These are phyloP conservation scores for Pyracantha coccinea DNA, from an alignment of 331 rosid genomes.

Conservation along the genomic window DNA sequence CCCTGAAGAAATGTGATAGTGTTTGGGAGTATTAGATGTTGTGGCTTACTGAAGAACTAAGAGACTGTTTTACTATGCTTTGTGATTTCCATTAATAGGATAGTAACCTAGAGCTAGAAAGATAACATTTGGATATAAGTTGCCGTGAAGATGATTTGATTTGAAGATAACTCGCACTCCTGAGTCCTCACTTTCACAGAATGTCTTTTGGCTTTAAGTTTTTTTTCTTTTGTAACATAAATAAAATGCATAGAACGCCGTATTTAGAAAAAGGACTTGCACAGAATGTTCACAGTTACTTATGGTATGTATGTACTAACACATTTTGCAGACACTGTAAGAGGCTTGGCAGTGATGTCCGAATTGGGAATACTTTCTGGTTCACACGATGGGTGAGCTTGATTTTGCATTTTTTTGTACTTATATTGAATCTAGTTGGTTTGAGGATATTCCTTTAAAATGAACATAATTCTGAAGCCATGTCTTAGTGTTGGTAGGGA, in stretches of 20 bases:
- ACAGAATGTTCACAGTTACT: neutral
- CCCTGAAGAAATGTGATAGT: neutral
- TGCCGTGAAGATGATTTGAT: neutral
- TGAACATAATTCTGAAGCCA: neutral
- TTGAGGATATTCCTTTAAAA: neutral
- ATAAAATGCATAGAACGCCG: neutral
- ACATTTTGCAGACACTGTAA: constrained; percentile 70
- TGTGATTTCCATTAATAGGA: neutral
- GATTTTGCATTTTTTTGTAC: constrained; percentile 3
- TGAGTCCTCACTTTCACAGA: neutral
- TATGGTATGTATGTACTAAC: constrained; percentile 11
- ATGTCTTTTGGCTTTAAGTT: neutral
- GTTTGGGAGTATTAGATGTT: neutral
- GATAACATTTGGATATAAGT: neutral
- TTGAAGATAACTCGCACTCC: neutral
- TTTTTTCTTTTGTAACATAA: neutral
- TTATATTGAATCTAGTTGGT: constrained; percentile 2
- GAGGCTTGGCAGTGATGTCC: constrained; percentile 84
- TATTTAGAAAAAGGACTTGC: neutral
- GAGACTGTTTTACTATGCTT: neutral
- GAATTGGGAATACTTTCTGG: constrained; percentile 81
- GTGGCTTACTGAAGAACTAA: neutral
- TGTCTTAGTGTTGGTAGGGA: neutral
- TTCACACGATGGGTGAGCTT: constrained; percentile 87
- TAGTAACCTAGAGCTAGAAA: neutral